phyloP scores from a whole-genome alignment of 1,284 basidiomycete species.

The Ustilago vetiveriae region DNA sequence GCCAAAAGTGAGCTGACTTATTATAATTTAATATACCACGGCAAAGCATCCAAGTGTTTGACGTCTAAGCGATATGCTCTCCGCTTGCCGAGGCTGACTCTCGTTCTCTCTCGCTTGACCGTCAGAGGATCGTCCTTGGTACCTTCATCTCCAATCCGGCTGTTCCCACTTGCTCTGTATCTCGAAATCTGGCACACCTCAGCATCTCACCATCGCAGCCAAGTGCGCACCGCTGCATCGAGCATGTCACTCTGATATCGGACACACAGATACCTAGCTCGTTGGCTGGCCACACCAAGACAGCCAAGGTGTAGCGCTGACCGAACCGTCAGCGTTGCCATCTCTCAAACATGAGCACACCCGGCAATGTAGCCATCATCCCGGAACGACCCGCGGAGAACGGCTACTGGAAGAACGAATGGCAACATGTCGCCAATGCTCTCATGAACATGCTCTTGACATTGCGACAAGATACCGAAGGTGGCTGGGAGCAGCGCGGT shows the following conservation, averaged over 20 bases:
- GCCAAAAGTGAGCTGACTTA: not conserved
- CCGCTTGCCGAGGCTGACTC: too few species aligned
- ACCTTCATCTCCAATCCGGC: too few species aligned
- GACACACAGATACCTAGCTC: too few species aligned
- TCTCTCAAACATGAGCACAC: conserved; percentile 35
- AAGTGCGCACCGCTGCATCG: not conserved
- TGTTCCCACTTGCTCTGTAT: not conserved
- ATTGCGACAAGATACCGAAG: conserved; percentile 34
- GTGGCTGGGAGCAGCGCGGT: conserved; percentile 34
- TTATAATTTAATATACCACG: too few species aligned
- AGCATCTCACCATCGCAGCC: not conserved
- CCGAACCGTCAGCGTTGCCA: too few species aligned
- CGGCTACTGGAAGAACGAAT: conserved; percentile 41
- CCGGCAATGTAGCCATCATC: conserved; percentile 32
- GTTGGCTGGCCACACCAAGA: too few species aligned
- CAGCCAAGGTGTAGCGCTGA: too few species aligned
- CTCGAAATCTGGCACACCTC: too few species aligned
- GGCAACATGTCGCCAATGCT: conserved; percentile 24
- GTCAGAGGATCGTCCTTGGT: too few species aligned
- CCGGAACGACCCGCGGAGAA: conserved; percentile 44
- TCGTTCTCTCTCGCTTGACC: too few species aligned
- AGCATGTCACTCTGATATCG: not conserved
- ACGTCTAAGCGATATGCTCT: conserved; percentile 1
- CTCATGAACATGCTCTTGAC: conserved; percentile 38
- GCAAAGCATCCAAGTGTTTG: not conserved